Percentiles rank a stretch among this genome's conserved stretches.
Evolutionary conservation across 2,329 filamentous ascomycete genomes (phyloP).

Genomic region (Sordariomycetes sp.): DNA sequence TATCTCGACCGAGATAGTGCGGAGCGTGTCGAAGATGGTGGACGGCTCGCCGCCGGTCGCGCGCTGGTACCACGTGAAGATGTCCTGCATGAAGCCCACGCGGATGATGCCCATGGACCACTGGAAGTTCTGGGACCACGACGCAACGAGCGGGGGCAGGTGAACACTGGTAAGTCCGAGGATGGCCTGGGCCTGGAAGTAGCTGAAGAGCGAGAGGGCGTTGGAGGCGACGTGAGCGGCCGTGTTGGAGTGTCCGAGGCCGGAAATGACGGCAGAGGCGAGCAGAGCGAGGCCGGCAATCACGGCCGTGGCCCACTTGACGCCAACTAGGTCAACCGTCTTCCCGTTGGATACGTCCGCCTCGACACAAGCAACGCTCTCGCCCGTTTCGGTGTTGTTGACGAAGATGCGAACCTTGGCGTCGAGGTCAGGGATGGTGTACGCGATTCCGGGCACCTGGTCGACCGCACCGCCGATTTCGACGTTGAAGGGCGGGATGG

Average conservation of each 20-base stretch:
- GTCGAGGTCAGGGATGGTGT: conserved; percentile 82
- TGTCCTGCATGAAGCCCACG: conserved; percentile 72
- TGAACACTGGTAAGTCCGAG: conserved; percentile 71
- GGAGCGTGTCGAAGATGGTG: conserved; percentile 61
- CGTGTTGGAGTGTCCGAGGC: conserved; percentile 83
- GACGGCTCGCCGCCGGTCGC: conserved; percentile 79
- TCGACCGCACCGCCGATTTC: conserved; percentile 43
- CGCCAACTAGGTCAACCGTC: conserved; percentile 77
- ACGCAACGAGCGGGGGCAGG: conserved; percentile 74
- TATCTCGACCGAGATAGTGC: conserved; percentile 69
- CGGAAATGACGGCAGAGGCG: conserved; percentile 78
- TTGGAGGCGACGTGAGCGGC: conserved; percentile 91
- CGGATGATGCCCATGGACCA: conserved; percentile 96
- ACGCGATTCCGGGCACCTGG: conserved; percentile 70
- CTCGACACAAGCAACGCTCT: conserved; percentile 73
- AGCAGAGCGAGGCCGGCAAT: conserved; percentile 75
- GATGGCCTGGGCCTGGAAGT: conserved; percentile 90
- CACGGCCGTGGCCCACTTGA: conserved; percentile 81
- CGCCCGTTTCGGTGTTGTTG: conserved; percentile 48
- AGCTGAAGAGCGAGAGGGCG: conserved; percentile 83
- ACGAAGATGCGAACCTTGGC: conserved; percentile 73
- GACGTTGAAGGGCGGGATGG: conserved; percentile 56
- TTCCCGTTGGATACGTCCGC: conserved; percentile 82
- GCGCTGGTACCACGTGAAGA: conserved; percentile 93
- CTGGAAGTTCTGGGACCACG: conserved; percentile 96